These are phyloP conservation scores for Nakazawaea wickerhamii DNA, from an alignment of 805 yeast species.

Conservation along the genomic window DNA sequence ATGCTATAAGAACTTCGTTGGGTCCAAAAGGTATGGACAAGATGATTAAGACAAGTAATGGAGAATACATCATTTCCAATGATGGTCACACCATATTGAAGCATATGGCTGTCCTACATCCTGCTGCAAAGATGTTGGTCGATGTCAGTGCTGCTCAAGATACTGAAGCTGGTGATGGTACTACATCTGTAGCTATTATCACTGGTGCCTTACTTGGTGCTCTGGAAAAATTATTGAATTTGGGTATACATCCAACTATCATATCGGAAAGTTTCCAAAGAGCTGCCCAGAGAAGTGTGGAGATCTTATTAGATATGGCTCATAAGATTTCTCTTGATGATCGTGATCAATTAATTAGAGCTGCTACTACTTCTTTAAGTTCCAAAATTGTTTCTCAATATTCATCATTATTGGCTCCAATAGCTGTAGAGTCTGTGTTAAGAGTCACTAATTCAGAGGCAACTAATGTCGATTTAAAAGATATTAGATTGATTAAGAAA, in stretches of 20 bases:
- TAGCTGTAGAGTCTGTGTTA: conserved; percentile 90
- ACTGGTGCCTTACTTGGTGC: conserved; percentile 95
- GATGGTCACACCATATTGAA: conserved; percentile 96
- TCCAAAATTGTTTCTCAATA: conserved; percentile 96
- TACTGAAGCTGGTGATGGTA: conserved; percentile 99
- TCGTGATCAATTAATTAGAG: conserved; percentile 77
- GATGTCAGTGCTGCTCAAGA: conserved; percentile 98
- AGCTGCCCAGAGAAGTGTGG: conserved; percentile 80
- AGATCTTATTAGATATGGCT: conserved; percentile 80
- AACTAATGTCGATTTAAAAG: conserved; percentile 76
- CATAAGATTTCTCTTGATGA: conserved; percentile 74
- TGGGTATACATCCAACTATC: conserved; percentile 93
- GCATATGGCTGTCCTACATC: conserved; percentile 98
- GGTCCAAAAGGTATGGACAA: conserved; percentile 99
- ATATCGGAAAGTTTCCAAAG: conserved; percentile 91
- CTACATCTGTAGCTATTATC: conserved; percentile 93
- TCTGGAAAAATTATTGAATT: conserved; percentile 81
- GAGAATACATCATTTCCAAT: conserved; percentile 90
- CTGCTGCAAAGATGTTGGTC: conserved; percentile 96
- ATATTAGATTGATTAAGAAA: conserved; percentile 86
- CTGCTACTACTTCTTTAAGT: conserved; percentile 90
- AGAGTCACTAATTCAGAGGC: conserved; percentile 60
- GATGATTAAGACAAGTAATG: conserved; percentile 91
- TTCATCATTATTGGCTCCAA: conserved; percentile 79
- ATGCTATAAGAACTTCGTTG: conserved; percentile 88